Conservation (phyloP, 2,329 filamentous ascomycete genomes). For the Penicillium hesseltinei region DNA sequence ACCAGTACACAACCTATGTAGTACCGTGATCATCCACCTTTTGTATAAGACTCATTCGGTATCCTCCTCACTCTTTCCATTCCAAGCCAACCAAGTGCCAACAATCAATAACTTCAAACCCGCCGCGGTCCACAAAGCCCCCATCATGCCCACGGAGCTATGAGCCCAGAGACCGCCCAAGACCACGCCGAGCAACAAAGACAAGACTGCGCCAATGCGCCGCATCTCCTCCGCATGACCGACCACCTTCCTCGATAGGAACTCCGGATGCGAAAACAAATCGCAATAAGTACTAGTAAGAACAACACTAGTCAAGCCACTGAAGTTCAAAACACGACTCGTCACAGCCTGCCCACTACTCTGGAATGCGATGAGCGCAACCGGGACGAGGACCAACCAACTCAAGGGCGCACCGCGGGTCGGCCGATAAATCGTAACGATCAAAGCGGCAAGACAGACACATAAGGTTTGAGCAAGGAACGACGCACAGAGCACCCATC, state of each 20-base stretch:
- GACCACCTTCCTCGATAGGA: constrained; percentile 42
- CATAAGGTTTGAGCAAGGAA: constrained; percentile 55
- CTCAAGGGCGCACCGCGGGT: constrained; percentile 43
- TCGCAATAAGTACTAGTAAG: constrained; percentile 81
- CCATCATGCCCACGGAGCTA: constrained; percentile 51
- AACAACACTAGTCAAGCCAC: constrained; percentile 72
- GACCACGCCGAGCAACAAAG: constrained; percentile 55
- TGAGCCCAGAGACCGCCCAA: constrained; percentile 56
- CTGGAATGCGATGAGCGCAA: constrained; percentile 72
- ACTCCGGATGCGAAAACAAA: constrained; percentile 64
- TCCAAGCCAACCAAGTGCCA: constrained; percentile 62
- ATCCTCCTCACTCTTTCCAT: constrained; percentile 36
- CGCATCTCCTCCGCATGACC: constrained; percentile 55
- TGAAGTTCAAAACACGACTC: constrained; percentile 67
- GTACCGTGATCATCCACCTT: too few relatives aligned
- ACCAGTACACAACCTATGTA: neutral
- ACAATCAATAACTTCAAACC: constrained; percentile 57
- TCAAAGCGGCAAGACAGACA: constrained; percentile 53
- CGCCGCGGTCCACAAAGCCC: constrained; percentile 61
- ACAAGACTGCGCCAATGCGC: constrained; percentile 50
- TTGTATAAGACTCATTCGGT: neutral
- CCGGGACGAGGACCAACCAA: constrained; percentile 64
- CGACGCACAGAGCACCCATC: constrained; percentile 49
- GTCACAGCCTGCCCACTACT: constrained; percentile 75
- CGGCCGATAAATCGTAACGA: constrained; percentile 51